Percentiles rank a stretch among this genome's conserved stretches.
These are phyloP conservation scores for Aeminium ludgeri DNA, from an alignment of 495 filamentous ascomycete genomes.

Conservation along the genomic window DNA sequence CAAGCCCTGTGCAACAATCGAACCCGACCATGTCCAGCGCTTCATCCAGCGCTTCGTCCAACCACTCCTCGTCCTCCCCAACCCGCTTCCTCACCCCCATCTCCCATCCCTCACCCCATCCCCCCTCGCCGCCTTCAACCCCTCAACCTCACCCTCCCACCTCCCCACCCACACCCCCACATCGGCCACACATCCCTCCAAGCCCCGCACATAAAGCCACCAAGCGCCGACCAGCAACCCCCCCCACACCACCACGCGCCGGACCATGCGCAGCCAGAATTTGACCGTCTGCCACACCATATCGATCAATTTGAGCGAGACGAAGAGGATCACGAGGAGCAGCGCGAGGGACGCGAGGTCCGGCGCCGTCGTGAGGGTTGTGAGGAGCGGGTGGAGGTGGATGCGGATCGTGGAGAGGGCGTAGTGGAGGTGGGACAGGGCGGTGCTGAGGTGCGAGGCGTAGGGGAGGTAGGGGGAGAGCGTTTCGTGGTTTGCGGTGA, in stretches of 20 bases:
- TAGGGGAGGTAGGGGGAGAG: slow-evolving; percentile 7
- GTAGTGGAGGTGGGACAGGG: slow-evolving; percentile 3
- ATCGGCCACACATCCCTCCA: slow-evolving; percentile 44
- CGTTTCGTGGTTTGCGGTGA: slow-evolving; percentile 1
- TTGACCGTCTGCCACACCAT: slow-evolving; percentile 49
- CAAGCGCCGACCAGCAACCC: slow-evolving; percentile 31
- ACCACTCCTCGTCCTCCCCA: not conserved
- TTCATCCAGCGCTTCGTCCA: too few species aligned
- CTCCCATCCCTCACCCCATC: slow-evolving; percentile 6
- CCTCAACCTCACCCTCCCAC: slow-evolving; percentile 33
- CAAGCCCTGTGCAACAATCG: too few species aligned
- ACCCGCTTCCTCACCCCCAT: slow-evolving; percentile 1
- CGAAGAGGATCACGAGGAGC: slow-evolving; percentile 37
- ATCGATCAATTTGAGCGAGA: slow-evolving; percentile 50
- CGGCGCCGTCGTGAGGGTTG: slow-evolving; percentile 33
- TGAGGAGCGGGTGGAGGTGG: slow-evolving; percentile 32
- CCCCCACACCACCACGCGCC: slow-evolving; percentile 44
- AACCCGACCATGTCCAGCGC: too few species aligned
- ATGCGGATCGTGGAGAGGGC: slow-evolving; percentile 11
- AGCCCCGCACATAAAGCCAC: slow-evolving; percentile 45
- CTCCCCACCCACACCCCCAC: slow-evolving; percentile 36
- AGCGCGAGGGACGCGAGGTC: slow-evolving; percentile 45
- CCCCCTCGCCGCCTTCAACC: slow-evolving; percentile 15
- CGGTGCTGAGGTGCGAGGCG: not conserved
- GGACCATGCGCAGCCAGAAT: slow-evolving; percentile 50